Base-by-base conservation (phyloP, 768 basidiomycete genomes). In the Russula virescens region DNA sequence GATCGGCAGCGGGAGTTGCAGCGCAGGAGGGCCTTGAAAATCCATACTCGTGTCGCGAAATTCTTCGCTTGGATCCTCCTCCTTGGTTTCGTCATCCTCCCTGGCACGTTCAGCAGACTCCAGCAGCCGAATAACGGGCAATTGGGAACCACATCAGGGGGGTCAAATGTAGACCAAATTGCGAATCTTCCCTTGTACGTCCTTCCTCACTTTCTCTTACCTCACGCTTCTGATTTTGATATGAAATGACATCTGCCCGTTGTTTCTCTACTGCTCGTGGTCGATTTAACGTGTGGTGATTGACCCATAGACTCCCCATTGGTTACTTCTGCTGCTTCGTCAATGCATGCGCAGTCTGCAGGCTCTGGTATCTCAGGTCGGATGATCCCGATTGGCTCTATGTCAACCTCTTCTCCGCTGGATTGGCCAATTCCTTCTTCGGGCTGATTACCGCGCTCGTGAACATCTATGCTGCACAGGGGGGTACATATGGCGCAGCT, bases 51-150 rank as follows among this genome's bases (percentile, higher is more conserved):
- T 43, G n/a, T 46, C 2, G 43, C 55, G 18, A 56, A 4, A 34
- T 34, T 53, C 52, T 38, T 53, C 35, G 25, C 52, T 31, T 53
- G 52, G 52, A 25, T 53, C 21, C 52, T 53, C 3, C 52, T 53
- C 35, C 21, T 53, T 8, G 52, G 14, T 8, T 53, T 53, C 35
- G 52, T 53, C 25, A 53, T 53, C 35, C 52, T 53, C 16, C 52
- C 52, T 13, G n/a, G 52, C 14, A 53, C 52, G 13, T 53, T 53
- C 23, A 38, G 13, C 51, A 21, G 34, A 13, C 8, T 40, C 40
- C 40, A 40, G 40, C 40, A 40, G 14, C 8, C 40, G 8, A 16
- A 40, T 14, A 35, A 35, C 34, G 10, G 34, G 10, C 34, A 35
- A 35, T 10, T 35, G 5, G 34, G 10, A 38, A 9, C 38, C 38